Conservation (phyloP, 2,329 filamentous ascomycete species). For the Fusarium sp. region DNA sequence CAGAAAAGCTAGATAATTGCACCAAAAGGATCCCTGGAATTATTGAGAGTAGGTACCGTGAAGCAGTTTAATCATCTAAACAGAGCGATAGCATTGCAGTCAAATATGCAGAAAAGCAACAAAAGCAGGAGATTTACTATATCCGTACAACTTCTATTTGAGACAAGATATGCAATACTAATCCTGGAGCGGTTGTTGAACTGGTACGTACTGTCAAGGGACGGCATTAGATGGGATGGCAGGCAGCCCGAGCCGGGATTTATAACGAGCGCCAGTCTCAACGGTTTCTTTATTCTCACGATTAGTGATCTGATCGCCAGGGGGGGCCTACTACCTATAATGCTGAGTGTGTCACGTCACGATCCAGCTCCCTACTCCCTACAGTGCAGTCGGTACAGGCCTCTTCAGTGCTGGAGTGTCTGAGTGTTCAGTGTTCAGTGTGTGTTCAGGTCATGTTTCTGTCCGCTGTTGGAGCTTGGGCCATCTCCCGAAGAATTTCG, state of each 20-base stretch:
- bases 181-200: background rate
- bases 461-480: conserved; percentile 14
- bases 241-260: conserved; percentile 1
- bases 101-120: background rate
- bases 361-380: background rate
- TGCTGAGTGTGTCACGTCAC: conserved; percentile 31
- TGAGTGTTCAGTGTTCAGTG: conserved; percentile 8
- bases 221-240: background rate
- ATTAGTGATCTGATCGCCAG: conserved; percentile 47
- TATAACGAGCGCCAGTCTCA: conserved; percentile 22
- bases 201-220: background rate
- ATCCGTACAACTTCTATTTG: background rate
- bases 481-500: conserved; percentile 43
- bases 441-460: background rate
- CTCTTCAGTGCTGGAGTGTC: background rate
- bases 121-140: background rate
- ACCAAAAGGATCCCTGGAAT: background rate
- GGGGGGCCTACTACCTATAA: conserved; percentile 13
- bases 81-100: background rate
- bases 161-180: background rate
- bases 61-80: background rate
- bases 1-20: background rate
- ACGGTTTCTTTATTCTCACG: conserved; percentile 32
- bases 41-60: background rate
- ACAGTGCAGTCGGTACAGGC: background rate